Evolutionary conservation across 768 basidiomycete species (phyloP), one percentile per base, ranked within the genome.

Genomic region (Podaxis sp.): DNA sequence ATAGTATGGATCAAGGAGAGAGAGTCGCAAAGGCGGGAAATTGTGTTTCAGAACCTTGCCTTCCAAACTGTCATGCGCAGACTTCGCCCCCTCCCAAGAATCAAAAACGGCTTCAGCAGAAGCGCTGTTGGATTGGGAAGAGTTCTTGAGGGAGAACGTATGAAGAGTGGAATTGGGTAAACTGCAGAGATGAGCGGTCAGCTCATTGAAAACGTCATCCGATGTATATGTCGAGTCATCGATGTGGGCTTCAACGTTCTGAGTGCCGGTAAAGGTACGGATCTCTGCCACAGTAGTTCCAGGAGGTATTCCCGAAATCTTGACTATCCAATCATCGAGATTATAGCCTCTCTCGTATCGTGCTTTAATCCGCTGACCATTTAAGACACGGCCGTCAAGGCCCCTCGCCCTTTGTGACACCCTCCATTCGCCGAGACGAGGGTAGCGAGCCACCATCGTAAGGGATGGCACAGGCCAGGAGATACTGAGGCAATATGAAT

Each of bases 381-480:
- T 66, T 56, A 77, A 71, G 4, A 73, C 48, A 19, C 52, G 64
- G 17, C 75, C 72, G 52, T 87, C 66, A 38, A 87, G 70, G 28
- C 69, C 66, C 19, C 60, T 65, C 3, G 75, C 76, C 65, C 79
- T 81, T 24, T 61, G 65, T 30, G 68, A 59, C 0, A 83, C 80
- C 30, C 70, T 66, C 38, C n/a, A 19, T 19, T 4, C 19, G 0
- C 66, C 68, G 58, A 74, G 66, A 5, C 73, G 70, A 5, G 55
- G 4, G 64, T 82, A 88, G 4, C 74, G 76, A 1, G 76, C 85
- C n/a, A 82, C 65, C 63, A 81, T 79, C 1, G 78, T 71, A 4
- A 68, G 67, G 17, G 80, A 82, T 1, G 86, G 85, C 0, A 73
- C 71, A 6, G 70, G 75, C 84, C 87, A 89, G 12, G 77, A 79